Base-by-base conservation (phyloP, 2,329 filamentous ascomycete genomes). In the Chalaropsis ovoidea region DNA sequence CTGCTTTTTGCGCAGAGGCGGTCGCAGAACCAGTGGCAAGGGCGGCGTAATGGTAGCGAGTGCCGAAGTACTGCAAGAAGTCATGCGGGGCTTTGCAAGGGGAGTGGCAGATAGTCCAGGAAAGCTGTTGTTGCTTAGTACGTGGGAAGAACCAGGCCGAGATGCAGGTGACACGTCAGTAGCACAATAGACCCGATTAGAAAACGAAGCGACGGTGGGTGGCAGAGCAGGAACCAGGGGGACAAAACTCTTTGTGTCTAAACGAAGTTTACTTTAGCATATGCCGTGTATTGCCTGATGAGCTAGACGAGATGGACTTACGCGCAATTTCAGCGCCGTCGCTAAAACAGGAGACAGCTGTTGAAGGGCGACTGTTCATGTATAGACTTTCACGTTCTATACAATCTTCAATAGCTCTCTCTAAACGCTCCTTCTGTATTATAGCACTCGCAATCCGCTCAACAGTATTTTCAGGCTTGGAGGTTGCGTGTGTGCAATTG, bases 1-100 rank as follows among this genome's bases (percentile, higher is more conserved):
- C 71, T 86, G 86, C 77, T 86, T 86, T 76, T 86, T 86, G 67
- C 84, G 77, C 68, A 86, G 72, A 1, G 82, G 82, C 7, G 82
- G 83, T n/a, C 81, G 80, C 65, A 84, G 76, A 17, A 83, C 79
- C 27, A 85, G 77, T 0, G 83, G 82, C 3, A 85, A 74, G 1
- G 83, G 83, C 0, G 82, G 83, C 2, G 81, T 80, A 0, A 81
- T 76, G 1, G 77, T 74, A 6, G 60, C n/a, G 27, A 52, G 47
- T 7, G 58, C 70, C 1, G 64, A 61, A 11, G 47, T 56, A 24
- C 66, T 67, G 31, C 54, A 41, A 22, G 66, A 52, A 19, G 41
- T 63, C 8, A 17, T 69, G 65, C 70, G 71, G 31, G 45, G 6
- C 31, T 22, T 22, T 1, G 19, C 15, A 3, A 22, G 70, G 68